phyloP scores from a whole-genome alignment of 257 asterid species.

The Solanum stenotomum region DNA sequence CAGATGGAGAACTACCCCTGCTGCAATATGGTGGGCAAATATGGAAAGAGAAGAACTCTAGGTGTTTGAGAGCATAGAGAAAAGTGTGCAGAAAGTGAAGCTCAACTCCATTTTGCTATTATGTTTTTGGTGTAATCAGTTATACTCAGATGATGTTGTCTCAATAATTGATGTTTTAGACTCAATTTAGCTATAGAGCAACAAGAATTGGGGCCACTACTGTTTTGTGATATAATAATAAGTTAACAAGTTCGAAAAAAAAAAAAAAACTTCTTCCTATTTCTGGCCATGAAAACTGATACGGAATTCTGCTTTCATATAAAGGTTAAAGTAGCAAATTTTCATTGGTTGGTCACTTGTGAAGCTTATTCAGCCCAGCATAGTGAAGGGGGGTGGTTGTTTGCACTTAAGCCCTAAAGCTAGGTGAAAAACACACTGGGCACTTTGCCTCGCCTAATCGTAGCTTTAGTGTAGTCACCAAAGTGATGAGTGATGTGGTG shows the following conservation, averaged over 20 bases:
- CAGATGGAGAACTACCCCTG: neutral
- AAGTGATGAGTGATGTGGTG: neutral
- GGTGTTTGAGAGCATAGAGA: neutral
- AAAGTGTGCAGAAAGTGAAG: neutral
- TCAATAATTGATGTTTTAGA: neutral
- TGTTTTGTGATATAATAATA: neutral
- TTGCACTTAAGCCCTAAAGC: neutral
- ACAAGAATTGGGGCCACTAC: neutral
- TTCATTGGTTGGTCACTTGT: neutral
- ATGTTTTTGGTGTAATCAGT: neutral
- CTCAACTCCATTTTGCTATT: neutral
- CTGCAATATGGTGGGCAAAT: neutral
- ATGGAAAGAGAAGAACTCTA: neutral
- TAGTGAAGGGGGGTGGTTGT: neutral
- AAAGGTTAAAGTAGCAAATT: neutral
- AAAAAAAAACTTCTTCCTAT: neutral
- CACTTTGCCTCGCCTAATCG: neutral
- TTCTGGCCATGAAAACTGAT: neutral
- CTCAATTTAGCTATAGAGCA: neutral
- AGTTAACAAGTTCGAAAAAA: neutral
- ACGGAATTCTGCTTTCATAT: neutral
- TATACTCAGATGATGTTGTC: neutral
- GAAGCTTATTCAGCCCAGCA: neutral
- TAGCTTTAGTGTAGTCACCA: neutral
- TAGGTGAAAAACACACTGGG: neutral